phyloP scores from a whole-genome alignment of 2,329 filamentous ascomycete species.

The Claviceps spartinae region DNA sequence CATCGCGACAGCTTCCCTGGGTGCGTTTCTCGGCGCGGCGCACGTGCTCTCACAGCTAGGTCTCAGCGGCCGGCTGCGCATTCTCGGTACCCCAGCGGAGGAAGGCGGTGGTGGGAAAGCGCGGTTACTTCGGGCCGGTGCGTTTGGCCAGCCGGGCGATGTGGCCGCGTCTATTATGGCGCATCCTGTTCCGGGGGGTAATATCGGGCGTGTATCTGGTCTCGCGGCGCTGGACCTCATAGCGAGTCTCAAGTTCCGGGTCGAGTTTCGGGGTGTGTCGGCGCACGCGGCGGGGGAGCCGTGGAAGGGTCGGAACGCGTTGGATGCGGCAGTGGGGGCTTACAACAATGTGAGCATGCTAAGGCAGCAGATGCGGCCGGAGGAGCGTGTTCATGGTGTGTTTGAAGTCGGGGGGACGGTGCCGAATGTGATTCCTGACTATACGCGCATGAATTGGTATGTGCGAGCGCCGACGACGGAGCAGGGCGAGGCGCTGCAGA shows the following conservation, averaged over 20 bases:
- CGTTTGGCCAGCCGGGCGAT: constrained; percentile 9
- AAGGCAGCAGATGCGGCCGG: constrained; percentile 24
- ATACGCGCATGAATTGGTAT: constrained; percentile 25
- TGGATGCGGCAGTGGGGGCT: constrained; percentile 23
- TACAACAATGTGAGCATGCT: constrained; percentile 24
- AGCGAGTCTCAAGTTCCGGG: constrained; percentile 7
- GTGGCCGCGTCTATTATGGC: constrained; percentile 17
- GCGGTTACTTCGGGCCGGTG: constrained; percentile 11
- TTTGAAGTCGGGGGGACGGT: constrained; percentile 23
- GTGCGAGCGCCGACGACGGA: constrained; percentile 22
- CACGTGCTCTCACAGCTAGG: constrained; percentile 18
- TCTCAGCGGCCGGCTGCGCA: constrained; percentile 18
- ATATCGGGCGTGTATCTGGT: neutral
- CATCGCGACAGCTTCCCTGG: constrained; percentile 26
- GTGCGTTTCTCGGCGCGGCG: constrained; percentile 24
- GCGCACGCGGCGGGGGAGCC: constrained; percentile 24
- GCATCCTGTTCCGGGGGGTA: constrained; percentile 10
- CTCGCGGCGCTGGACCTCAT: constrained; percentile 2
- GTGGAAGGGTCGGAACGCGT: constrained; percentile 24
- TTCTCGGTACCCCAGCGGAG: constrained; percentile 29
- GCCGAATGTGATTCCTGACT: constrained; percentile 26
- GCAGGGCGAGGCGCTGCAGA: constrained; percentile 14
- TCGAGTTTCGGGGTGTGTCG: constrained; percentile 19
- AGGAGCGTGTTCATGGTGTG: constrained; percentile 24
- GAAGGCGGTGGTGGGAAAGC: constrained; percentile 29